A percentile compares a stretch with the other conserved stretches of the same genome.
phyloP scores from a whole-genome alignment of 2,329 filamentous ascomycete species.

The Beauveria sp. region DNA sequence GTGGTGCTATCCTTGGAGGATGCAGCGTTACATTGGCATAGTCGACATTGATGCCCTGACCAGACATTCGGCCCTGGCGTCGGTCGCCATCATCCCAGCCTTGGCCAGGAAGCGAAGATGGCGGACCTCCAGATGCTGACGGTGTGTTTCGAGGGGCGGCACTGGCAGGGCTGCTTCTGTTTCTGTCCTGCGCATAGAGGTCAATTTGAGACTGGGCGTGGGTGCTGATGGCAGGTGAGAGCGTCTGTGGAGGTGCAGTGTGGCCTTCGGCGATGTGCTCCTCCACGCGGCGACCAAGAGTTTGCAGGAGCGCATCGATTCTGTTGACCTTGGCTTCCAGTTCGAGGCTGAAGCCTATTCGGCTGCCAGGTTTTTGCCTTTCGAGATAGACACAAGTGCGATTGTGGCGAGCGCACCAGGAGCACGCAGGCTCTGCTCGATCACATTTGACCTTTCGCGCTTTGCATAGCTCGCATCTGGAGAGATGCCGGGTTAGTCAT shows the following conservation, averaged over 20 bases:
- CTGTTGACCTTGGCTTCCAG: slow-evolving; percentile 47
- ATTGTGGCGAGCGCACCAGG: slow-evolving; percentile 62
- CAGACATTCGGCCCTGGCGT: neutral
- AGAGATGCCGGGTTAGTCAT: neutral
- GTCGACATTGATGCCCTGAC: neutral
- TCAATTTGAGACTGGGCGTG: slow-evolving; percentile 28
- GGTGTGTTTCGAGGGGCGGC: neutral
- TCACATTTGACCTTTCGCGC: slow-evolving; percentile 41
- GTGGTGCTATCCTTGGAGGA: slow-evolving; percentile 1
- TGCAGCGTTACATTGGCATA: neutral
- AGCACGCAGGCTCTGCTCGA: slow-evolving; percentile 53
- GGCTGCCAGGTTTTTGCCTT: slow-evolving; percentile 60
- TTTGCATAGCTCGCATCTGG: slow-evolving; percentile 37
- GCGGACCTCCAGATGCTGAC: slow-evolving; percentile 10
- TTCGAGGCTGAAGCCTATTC: slow-evolving; percentile 55
- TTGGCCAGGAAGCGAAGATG: neutral
- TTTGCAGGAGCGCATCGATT: slow-evolving; percentile 40
- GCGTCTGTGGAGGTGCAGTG: slow-evolving; percentile 15
- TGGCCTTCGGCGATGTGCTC: slow-evolving; percentile 33
- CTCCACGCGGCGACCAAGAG: slow-evolving; percentile 33
- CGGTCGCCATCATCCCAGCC: slow-evolving; percentile 8
- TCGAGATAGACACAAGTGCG: slow-evolving; percentile 62
- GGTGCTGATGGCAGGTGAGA: slow-evolving; percentile 28
- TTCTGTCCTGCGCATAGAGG: slow-evolving; percentile 16
- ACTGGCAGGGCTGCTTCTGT: slow-evolving; percentile 17